Conservation (phyloP, 345 rosid genomes). For the Aquilaria sinensis region DNA sequence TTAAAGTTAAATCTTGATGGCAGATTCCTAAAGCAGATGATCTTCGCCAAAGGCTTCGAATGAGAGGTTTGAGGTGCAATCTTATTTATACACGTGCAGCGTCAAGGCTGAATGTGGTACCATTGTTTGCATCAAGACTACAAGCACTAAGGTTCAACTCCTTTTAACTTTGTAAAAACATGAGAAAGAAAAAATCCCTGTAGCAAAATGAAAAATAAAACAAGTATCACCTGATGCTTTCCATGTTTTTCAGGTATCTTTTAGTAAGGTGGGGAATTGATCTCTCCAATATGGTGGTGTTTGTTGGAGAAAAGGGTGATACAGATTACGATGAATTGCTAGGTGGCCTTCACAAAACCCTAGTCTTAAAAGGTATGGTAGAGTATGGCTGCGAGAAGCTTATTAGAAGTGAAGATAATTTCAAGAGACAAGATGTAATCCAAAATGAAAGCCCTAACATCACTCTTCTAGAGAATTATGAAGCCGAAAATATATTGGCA, state of each 20-base stretch:
- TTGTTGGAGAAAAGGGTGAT: conserved; percentile 80
- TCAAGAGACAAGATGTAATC: conserved; percentile 51
- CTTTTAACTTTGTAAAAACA: background rate
- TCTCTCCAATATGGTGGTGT: conserved; percentile 46
- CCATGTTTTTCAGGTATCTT: conserved; percentile 56
- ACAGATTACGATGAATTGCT: conserved; percentile 69
- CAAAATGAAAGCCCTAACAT: conserved; percentile 42
- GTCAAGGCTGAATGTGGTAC: conserved; percentile 65
- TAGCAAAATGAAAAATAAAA: background rate
- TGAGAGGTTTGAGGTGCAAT: conserved; percentile 83
- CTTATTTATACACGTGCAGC: conserved; percentile 54
- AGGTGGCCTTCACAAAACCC: conserved; percentile 66
- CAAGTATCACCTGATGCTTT: conserved; percentile 9
- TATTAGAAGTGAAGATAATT: conserved; percentile 48
- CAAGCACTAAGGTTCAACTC: conserved; percentile 72
- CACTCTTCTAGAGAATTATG: conserved; percentile 32
- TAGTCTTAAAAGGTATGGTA: conserved; percentile 52
- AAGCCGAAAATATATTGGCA: conserved; percentile 39
- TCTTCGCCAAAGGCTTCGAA: conserved; percentile 70
- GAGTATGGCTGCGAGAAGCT: conserved; percentile 56
- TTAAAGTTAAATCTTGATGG: conserved; percentile 8
- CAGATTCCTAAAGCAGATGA: conserved; percentile 64
- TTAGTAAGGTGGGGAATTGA: conserved; percentile 79
- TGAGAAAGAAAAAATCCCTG: background rate
- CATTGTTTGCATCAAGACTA: conserved; percentile 72